These are phyloP conservation scores for Boehmeria nivea DNA, from an alignment of 306 rosid genomes.

Conservation along the genomic window DNA sequence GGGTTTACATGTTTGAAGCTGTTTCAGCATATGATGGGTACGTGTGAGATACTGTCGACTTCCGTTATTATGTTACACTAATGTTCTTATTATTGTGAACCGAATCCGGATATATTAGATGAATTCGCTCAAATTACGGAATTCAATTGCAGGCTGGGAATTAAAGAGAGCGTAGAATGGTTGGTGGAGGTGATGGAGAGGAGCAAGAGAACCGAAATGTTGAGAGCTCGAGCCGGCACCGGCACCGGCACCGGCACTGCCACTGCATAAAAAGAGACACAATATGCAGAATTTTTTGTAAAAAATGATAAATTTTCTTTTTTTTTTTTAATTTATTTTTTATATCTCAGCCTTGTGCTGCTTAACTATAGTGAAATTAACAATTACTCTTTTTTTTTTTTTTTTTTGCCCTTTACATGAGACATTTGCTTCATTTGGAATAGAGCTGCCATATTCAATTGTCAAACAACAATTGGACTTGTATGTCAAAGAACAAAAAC, in stretches of 20 bases:
- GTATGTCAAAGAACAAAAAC: neutral
- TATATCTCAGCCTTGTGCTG: neutral
- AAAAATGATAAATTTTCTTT: conserved; percentile 15
- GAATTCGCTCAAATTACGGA: conserved; percentile 6
- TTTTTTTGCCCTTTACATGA: neutral
- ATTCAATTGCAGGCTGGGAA: conserved; percentile 66
- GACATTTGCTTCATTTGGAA: too few species aligned
- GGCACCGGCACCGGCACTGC: conserved; percentile 51
- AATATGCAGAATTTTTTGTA: conserved; percentile 10
- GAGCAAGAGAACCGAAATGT: conserved; percentile 93
- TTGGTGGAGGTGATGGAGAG: conserved; percentile 92
- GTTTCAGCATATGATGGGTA: conserved; percentile 92
- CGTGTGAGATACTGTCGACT: neutral
- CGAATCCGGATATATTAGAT: too few species aligned
- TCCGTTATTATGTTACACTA: neutral
- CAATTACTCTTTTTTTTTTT: neutral
- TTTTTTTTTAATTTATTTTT: neutral
- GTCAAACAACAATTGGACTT: too few species aligned
- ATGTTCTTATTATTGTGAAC: neutral
- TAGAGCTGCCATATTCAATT: too few species aligned
- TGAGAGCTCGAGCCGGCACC: conserved; percentile 74
- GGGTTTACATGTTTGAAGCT: conserved; percentile 93
- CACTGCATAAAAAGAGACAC: conserved; percentile 31
- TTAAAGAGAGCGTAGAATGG: conserved; percentile 88
- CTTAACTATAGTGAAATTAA: neutral